A percentile compares a stretch with the other conserved stretches of the same genome.
phyloP scores from a whole-genome alignment of 176 grass and related monocot genomes.

The Carex parvula region DNA sequence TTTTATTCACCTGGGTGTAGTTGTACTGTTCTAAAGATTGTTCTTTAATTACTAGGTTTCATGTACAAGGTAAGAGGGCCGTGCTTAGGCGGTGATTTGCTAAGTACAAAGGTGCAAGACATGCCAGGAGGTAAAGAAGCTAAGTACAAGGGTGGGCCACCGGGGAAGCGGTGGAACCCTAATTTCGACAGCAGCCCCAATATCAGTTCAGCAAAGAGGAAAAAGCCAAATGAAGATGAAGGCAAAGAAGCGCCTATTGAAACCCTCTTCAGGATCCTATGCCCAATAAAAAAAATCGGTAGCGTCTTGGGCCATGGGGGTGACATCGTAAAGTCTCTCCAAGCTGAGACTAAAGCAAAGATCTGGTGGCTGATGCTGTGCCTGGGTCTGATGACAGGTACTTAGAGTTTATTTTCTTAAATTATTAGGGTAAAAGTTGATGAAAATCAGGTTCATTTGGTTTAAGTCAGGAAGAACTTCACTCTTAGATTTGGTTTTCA shows the following conservation, averaged over 20 bases:
- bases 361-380: slow-evolving; percentile 95
- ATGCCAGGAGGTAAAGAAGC: slow-evolving; percentile 3
- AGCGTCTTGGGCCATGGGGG: slow-evolving; percentile 85
- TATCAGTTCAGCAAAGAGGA: slow-evolving; percentile 67
- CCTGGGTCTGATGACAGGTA: slow-evolving; percentile 83
- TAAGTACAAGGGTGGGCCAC: background rate
- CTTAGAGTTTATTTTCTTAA: background rate
- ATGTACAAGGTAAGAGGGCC: background rate
- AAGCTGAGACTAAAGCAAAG: slow-evolving; percentile 86
- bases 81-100: background rate
- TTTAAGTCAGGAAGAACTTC: background rate
- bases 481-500: background rate
- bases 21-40: too few species aligned
- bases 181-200: slow-evolving; percentile 3
- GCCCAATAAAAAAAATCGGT: slow-evolving; percentile 80
- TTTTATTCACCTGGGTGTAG: too few species aligned
- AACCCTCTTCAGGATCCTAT: slow-evolving; percentile 86
- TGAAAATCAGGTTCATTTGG: background rate
- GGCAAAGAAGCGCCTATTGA: slow-evolving; percentile 51
- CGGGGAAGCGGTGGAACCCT: background rate
- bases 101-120: background rate
- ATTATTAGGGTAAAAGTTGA: background rate
- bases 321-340: slow-evolving; percentile 75
- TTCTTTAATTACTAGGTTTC: too few species aligned
- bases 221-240: slow-evolving; percentile 36